Evolutionary conservation across 148 eudicot genomes (phyloP).

Genomic region (Cornus kousa): DNA sequence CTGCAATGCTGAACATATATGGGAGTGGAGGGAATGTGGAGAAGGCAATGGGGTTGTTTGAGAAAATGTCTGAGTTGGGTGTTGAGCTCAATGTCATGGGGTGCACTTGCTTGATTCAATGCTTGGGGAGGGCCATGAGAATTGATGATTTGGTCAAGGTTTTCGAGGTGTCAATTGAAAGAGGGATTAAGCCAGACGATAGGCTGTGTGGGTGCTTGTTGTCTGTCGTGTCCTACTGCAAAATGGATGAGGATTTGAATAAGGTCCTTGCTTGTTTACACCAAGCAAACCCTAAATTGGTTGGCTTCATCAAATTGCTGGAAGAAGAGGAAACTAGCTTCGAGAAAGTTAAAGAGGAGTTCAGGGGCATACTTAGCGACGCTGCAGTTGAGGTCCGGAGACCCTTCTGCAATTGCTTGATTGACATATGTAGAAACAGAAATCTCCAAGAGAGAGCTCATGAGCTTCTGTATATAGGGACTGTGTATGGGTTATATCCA

Average conservation of each 20-base stretch:
- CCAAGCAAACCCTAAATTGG: constrained; percentile 61
- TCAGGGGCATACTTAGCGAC: constrained; percentile 52
- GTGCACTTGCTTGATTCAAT: constrained; percentile 85
- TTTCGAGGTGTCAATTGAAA: constrained; percentile 45
- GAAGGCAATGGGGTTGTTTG: constrained; percentile 74
- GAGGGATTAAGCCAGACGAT: constrained; percentile 84
- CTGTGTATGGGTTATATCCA: constrained; percentile 70
- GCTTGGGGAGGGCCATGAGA: constrained; percentile 75
- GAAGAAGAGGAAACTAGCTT: constrained; percentile 37
- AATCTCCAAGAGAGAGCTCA: constrained; percentile 74
- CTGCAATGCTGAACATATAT: constrained; percentile 88
- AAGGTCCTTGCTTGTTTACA: constrained; percentile 66
- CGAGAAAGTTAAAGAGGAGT: constrained; percentile 62
- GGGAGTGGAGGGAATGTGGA: constrained; percentile 86
- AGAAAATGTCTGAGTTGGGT: constrained; percentile 59
- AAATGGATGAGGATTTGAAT: constrained; percentile 45
- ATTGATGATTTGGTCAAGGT: constrained; percentile 79
- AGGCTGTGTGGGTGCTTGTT: constrained; percentile 82
- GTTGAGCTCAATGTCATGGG: constrained; percentile 88
- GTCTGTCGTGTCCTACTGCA: constrained; percentile 73
- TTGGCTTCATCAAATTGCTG: constrained; percentile 52
- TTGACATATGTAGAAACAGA: constrained; percentile 77
- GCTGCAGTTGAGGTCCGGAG: constrained; percentile 70
- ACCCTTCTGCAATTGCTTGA: constrained; percentile 91
- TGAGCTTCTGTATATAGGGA: constrained; percentile 76